Base-by-base conservation (phyloP, 805 yeast genomes). In the Starmerella scarabaei region DNA sequence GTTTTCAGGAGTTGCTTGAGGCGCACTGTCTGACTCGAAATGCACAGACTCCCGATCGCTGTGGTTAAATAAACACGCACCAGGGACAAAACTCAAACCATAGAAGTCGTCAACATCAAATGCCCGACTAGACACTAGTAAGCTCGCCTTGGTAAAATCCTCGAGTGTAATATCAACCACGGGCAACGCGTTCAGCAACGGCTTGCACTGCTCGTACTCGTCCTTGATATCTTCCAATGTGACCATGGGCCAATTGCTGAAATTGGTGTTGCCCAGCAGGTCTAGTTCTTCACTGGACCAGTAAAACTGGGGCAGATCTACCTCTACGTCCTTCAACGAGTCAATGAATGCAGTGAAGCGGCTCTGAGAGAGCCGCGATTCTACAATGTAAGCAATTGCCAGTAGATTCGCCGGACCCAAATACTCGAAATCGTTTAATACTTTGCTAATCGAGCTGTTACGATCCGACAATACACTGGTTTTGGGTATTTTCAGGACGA, bases 61-160 rank as follows among this genome's bases (percentile, higher is more conserved):
- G n/a, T n/a, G n/a, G n/a, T n/a, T n/a, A n/a, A n/a, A n/a, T n/a
- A n/a, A n/a, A n/a, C n/a, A n/a, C n/a, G n/a, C n/a, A n/a, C n/a
- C n/a, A n/a, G n/a, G n/a, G n/a, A n/a, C n/a, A n/a, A n/a, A n/a
- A n/a, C n/a, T n/a, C n/a, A n/a, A n/a, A n/a, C n/a, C 80, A 51
- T 79, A 83, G 54, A 59, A 85, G 36, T 67, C 66, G 57, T 88
- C 97, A 21, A 86, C 72, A 30, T 75, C 76, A 56, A 88, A 86
- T 1, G 86, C 85, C 45, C 95, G 67, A 1, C 91, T 73, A 0
- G 86, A 74, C 14, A 83, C 73, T 2, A 67, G 65, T 5, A 73
- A 68, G 2, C 80, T 75, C 48, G 82, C 81, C 15, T 56, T 55
- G 7, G 56, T 49, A 40, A 71, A 70, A 31, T 52, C 55, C 7